Base-by-base conservation (phyloP, 495 filamentous ascomycete species). In the Penicillium subrubescens region DNA sequence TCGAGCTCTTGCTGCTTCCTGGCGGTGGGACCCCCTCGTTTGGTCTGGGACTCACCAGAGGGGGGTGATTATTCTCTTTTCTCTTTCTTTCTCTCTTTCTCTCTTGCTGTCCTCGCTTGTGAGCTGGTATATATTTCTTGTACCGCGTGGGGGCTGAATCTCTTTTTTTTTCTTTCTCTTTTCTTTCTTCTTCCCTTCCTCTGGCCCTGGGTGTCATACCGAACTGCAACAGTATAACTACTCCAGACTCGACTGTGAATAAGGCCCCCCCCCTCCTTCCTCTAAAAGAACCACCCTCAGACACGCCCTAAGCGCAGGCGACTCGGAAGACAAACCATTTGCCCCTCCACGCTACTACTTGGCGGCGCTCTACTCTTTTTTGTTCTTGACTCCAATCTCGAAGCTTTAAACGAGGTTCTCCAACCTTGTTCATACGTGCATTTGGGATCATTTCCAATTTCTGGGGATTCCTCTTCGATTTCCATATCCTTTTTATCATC, bases 1-100 rank as follows among this genome's bases (percentile, higher is more conserved):
- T 73, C 51, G 68, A 71, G 68, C 65, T 66, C 61, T 46, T 68
- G 65, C 66, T 71, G 48, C 48, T 51, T 39, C 50, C 48, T 58
- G 60, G 46, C 61, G 58, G 58, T 65, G 64, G 64, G 58, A 66
- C 64, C 64, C 53, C 53, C 31, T 66, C 43, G 59, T n/a, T 59
- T 58, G 25, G 25, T 27, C 25, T 27, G 25, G 25, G 25, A 27
- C 25, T 27, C 25, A 27, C 25, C 4, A 4, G 25, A 27, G 25
- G 25, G 25, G 25, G 25, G 25, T 27, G 25, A 27, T 27, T 27
- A 43, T 14, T 11, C 14, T 31, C 15, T 41, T 15, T 37, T 3
- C 2, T 37, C 10, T 37, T 37, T 12, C 12, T 14, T 37, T 12
- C 11, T 37, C 12, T 37, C 10, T 14, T 12, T 37, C 35, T 37